Evolutionary conservation across 164 flowering plant species (phyloP).

Genomic region (Akebia trifoliata): DNA sequence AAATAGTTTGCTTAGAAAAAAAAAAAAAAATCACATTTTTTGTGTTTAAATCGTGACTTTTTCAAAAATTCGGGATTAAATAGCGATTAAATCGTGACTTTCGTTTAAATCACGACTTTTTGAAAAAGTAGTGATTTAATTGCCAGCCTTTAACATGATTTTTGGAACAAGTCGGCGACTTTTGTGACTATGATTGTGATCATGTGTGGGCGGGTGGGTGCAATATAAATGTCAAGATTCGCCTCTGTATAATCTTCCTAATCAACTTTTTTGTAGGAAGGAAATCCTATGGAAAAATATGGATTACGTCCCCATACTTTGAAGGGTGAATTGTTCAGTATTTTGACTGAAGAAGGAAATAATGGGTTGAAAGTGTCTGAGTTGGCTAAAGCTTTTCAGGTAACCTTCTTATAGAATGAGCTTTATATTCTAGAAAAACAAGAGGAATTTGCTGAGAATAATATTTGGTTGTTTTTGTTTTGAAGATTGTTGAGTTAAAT

Average conservation of each 20-base stretch:
- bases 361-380: constrained; percentile 70
- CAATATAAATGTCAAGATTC: not conserved
- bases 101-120: too few species aligned
- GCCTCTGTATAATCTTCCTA: constrained; percentile 3
- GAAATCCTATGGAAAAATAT: constrained; percentile 44
- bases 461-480: constrained; percentile 17
- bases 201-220: too few species aligned
- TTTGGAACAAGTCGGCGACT: too few species aligned
- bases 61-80: too few species aligned
- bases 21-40: too few species aligned
- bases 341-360: constrained; percentile 63
- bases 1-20: too few species aligned
- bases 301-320: constrained; percentile 72
- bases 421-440: not conserved
- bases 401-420: constrained; percentile 18
- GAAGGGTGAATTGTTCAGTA: constrained; percentile 72
- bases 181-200: too few species aligned
- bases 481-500: constrained; percentile 69
- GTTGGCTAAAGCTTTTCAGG: constrained; percentile 57
- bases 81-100: too few species aligned
- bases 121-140: too few species aligned
- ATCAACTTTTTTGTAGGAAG: constrained; percentile 45
- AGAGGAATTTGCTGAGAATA: not conserved
- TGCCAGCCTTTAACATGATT: too few species aligned
- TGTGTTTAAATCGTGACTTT: too few species aligned